A percentile compares a stretch with the other conserved stretches of the same genome.
These are phyloP conservation scores for Corylus heterophylla DNA, from an alignment of 306 rosid genomes.

Conservation along the genomic window DNA sequence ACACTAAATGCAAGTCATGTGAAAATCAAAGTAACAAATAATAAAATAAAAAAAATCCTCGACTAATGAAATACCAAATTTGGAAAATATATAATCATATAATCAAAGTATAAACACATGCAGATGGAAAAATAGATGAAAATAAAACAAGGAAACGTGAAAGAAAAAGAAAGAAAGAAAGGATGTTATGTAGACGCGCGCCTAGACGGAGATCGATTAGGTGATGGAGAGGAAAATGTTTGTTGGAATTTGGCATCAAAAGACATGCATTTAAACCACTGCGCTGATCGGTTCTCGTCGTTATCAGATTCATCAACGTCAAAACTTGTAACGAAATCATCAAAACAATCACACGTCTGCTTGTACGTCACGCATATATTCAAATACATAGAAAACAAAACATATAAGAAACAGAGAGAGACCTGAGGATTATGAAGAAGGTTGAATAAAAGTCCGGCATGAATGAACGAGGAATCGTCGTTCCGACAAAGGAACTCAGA, in stretches of 20 bases:
- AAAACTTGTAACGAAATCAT: neutral
- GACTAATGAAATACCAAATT: neutral
- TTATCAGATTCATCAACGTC: neutral
- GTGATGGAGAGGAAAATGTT: too few species aligned
- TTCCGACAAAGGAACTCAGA: conserved; percentile 61
- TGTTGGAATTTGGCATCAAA: neutral
- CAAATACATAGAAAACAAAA: neutral
- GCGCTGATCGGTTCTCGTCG: neutral
- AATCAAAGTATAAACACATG: neutral
- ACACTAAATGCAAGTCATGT: conserved; percentile 18
- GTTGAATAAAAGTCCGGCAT: conserved; percentile 7
- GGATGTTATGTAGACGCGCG: too few species aligned
- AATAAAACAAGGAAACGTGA: neutral
- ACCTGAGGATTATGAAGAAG: conserved; percentile 27
- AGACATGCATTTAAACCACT: neutral
- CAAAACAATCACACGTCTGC: neutral
- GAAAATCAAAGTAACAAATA: conserved; percentile 1
- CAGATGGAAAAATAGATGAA: neutral
- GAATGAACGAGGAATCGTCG: conserved; percentile 38
- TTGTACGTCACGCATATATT: neutral
- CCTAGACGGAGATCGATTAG: too few species aligned
- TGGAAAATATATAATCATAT: neutral
- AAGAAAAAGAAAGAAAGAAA: neutral
- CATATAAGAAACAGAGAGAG: neutral
- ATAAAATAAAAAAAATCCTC: neutral